Conservation (phyloP, 805 yeast genomes). For the Nakazawaea sp. region DNA sequence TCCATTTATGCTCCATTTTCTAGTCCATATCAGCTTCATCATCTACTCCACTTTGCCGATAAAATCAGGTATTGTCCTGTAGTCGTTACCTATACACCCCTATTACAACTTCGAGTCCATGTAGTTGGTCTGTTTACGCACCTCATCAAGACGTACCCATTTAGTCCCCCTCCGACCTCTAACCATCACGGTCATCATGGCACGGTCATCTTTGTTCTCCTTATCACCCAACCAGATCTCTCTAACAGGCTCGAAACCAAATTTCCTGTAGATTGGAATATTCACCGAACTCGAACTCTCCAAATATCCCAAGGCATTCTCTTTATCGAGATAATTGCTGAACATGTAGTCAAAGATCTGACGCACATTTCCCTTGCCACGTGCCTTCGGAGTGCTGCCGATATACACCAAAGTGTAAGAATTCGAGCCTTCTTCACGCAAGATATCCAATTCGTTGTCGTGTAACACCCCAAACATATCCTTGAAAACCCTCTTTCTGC, state of each 20-base stretch:
- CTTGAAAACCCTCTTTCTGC: conserved; percentile 41
- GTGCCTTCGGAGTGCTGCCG: conserved; percentile 32
- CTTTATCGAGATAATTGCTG: conserved; percentile 34
- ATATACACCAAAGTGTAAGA: conserved; percentile 27
- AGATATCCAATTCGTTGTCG: conserved; percentile 37
- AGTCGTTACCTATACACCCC: too few species aligned
- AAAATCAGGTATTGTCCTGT: too few species aligned
- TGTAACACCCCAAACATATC: conserved; percentile 46
- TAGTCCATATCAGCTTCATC: too few species aligned
- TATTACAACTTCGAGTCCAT: too few species aligned
- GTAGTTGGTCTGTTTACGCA: too few species aligned
- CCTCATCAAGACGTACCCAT: conserved; percentile 21
- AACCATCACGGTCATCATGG: conserved; percentile 32
- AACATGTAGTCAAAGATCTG: conserved; percentile 43
- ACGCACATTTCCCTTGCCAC: conserved; percentile 53
- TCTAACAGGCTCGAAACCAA: conserved; percentile 42
- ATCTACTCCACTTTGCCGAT: too few species aligned
- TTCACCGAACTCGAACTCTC: conserved; percentile 41
- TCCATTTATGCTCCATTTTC: too few species aligned
- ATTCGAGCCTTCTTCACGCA: conserved; percentile 30
- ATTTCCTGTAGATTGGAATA: conserved; percentile 45
- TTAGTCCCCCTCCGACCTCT: conserved; percentile 25
- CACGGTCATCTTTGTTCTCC: conserved; percentile 20
- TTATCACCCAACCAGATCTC: conserved; percentile 36
- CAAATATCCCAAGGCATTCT: conserved; percentile 34